Percentiles rank a stretch among this genome's conserved stretches.
These are phyloP conservation scores for Cicer cuneatum DNA, from an alignment of 306 rosid species.

Conservation along the genomic window DNA sequence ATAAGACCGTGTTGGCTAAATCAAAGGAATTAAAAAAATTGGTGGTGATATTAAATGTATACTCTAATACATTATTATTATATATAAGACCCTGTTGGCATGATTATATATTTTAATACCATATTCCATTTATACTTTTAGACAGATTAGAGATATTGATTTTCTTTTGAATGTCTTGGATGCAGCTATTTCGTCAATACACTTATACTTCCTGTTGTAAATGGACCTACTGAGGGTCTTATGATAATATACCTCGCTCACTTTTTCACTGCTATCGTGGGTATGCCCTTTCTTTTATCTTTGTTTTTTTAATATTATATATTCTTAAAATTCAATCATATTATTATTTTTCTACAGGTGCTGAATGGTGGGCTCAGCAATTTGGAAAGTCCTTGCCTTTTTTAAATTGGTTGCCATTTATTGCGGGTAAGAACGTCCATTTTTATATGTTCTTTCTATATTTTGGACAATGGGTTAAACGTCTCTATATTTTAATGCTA, in stretches of 20 bases:
- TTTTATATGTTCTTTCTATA: constrained; percentile 13
- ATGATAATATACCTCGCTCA: constrained; percentile 75
- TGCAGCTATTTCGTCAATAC: constrained; percentile 91
- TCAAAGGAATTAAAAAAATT: not conserved
- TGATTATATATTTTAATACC: constrained; percentile 17
- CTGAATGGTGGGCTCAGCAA: constrained; percentile 89
- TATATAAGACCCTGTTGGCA: not conserved
- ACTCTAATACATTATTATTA: too few relatives aligned
- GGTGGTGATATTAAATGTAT: not conserved
- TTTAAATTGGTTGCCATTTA: constrained; percentile 76
- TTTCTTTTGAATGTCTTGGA: constrained; percentile 45
- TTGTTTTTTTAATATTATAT: not conserved
- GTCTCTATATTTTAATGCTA: not conserved
- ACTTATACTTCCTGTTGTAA: constrained; percentile 82
- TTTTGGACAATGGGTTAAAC: constrained; percentile 28
- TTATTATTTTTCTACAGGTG: constrained; percentile 59
- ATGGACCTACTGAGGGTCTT: constrained; percentile 99
- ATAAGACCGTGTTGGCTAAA: not conserved
- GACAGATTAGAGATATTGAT: constrained; percentile 30
- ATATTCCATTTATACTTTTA: constrained; percentile 21
- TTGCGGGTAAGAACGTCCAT: constrained; percentile 60
- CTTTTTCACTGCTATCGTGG: constrained; percentile 84
- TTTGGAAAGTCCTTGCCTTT: constrained; percentile 76
- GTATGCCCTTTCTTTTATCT: constrained; percentile 56
- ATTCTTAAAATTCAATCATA: constrained; percentile 22